Base-by-base conservation (phyloP, 2,329 filamentous ascomycete species). In the Verticillium zaregamsianum region DNA sequence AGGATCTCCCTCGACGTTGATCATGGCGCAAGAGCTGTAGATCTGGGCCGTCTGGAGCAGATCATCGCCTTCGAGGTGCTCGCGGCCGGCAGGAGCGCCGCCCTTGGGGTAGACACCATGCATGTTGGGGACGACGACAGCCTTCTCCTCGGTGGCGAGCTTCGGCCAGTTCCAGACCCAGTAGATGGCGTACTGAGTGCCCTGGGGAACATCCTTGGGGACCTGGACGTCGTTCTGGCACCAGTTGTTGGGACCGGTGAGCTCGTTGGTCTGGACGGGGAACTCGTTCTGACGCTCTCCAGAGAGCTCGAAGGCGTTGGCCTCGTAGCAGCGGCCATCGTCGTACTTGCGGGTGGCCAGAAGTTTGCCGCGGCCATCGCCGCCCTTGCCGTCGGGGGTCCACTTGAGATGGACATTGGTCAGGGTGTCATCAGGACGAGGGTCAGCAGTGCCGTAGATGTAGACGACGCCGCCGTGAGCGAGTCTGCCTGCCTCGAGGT, bases 161-260 rank as follows among this genome's bases (percentile, higher is more conserved):
- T 86, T 88, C 3, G 90, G 89, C 92, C 93, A 99, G 74, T 96
- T 90, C 95, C 95, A 98, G 55, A 97, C 89, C 94, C 94, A 98
- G 80, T 97, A 96, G 59, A 97, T 77, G 3, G 92, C 94, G 73
- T 93, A 91, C 32, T 83, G 82, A 33, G 87, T 84, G 55, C 87
- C 86, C 11, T 80, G 74, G n/a, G 82, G 74, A 56, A 86, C 79
- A 67, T 90, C 84, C 5, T 79, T 71, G 0, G 95, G 95, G 15
- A 99, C 79, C 70, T 88, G 82, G 57, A 97, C 79, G 70, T 95
- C 88, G 39, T 88, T 88, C 75, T 97, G 93, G 77, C 95, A 98
- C 79, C 83, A 88, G 58, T 93, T 80, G 68, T 89, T 85, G 55
- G 76, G 75, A 31, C 83, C 85, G 73, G 82, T 81, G 33, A 82